Base-by-base conservation (phyloP, 768 basidiomycete genomes). In the Psilocybe tampanensis region DNA sequence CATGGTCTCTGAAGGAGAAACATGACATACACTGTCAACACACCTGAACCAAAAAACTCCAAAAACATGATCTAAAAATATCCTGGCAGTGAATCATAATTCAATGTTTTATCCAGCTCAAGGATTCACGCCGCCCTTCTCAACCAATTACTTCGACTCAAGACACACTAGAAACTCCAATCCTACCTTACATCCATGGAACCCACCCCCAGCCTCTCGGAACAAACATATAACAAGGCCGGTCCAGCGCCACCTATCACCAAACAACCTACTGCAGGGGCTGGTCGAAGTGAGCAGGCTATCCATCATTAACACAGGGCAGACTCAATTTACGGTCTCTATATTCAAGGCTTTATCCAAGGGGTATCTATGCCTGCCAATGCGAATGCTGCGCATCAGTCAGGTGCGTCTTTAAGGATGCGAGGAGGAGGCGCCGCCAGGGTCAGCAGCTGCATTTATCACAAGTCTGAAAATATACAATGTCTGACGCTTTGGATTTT, bases 331-430 rank as follows among this genome's bases (percentile, higher is more conserved):
- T 22, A 44, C 19, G 43, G 36, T 5, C 6, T 39, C n/a, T 15
- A 12, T 24, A 8, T 5, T 19, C 47, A 12, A 63, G 62, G 22
- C 39, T 60, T 60, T 42, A 52, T 43, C 23, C 54, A 47, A 3
- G 62, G 62, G 13, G 59, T 63, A 11, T 60, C 59, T 23, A 63
- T 63, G 62, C 59, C 62, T 22, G 59, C 51, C 22, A 60, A 60
- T 39, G 56, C 58, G 11, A 54, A 54, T 44, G n/a, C 45, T 2
- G 59, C 44, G 18, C 56, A 63, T 22, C 52, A 58, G 42, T 29
- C 24, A 22, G 39, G 39, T n/a, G 47, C 62, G 42, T 60, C 56
- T 29, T 9, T 29, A 4, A 53, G 59, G 17, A 12, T 60, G 8
- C 56, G 62, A 21, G 62, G 62, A 42, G 59, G 59, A 32, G 56